Conservation (phyloP, 2,329 filamentous ascomycete genomes). For the Helminthosporium solani region DNA sequence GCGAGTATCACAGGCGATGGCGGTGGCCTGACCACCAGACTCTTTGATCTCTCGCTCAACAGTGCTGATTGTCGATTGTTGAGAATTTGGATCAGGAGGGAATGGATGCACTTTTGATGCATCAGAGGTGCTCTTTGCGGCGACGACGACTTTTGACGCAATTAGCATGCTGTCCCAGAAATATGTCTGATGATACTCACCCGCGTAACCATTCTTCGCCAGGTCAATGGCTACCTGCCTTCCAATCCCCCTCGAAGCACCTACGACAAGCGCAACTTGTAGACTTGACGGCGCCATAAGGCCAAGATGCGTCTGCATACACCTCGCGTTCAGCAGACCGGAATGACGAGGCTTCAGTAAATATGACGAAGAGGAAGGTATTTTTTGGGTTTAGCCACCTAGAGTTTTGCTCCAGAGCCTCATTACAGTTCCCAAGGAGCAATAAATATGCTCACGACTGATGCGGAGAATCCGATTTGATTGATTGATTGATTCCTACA, state of each 20-base stretch:
- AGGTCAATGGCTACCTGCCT: conserved; percentile 78
- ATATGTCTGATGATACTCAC: conserved; percentile 46
- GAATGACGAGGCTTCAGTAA: neutral
- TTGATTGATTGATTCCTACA: no score
- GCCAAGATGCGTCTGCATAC: neutral
- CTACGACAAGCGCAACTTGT: conserved; percentile 69
- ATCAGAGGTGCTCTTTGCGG: conserved; percentile 73
- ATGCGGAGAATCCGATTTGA: no score
- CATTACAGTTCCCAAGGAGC: no score
- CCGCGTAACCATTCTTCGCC: conserved; percentile 67
- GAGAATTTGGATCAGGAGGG: conserved; percentile 75
- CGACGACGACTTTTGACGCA: conserved; percentile 71
- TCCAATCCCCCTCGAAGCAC: conserved; percentile 78
- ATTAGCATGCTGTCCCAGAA: conserved; percentile 2
- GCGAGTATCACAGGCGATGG: conserved; percentile 70
- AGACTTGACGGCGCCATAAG: conserved; percentile 22
- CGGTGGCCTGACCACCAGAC: conserved; percentile 63
- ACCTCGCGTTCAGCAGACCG: neutral
- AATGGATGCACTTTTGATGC: conserved; percentile 59
- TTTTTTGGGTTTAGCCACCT: no score
- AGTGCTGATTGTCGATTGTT: conserved; percentile 74
- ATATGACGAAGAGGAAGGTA: neutral
- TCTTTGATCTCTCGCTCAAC: conserved; percentile 72
- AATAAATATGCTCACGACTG: no score
- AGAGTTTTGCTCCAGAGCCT: no score